Evolutionary conservation across 768 basidiomycete species (phyloP), one percentile per base, ranked within the genome.

Genomic region (Tylopilus subfusipes): DNA sequence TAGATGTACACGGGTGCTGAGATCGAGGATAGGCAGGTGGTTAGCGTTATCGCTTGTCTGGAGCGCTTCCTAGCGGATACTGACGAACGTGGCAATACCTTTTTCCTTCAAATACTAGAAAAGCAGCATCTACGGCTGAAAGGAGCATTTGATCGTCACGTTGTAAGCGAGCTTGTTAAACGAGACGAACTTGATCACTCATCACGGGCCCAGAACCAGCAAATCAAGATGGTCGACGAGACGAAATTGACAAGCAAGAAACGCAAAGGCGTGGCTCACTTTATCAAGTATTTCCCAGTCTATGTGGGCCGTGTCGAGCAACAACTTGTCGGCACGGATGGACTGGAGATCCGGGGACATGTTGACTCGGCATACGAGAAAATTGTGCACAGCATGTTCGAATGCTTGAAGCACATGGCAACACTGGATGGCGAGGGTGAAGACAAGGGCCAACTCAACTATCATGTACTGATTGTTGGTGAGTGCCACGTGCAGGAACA

Each of bases 371-470:
- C 90, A 1, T 97, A 98, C 66, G 93, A 95, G 67, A 84, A 79
- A 61, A 90, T 98, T 40, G 88, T 93, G 34, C 84, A 88, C 56
- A 78, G 85, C 40, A 97, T 98, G 83, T 95, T 98, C 65, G 94
- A 93, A 42, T 88, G 84, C 14, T 70, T 98, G 57, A 94, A 93
- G 71, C 93, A 95, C 56, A 92, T 98, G 83, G 96, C 95, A 12
- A 98, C 97, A 70, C 74, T 96, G 78, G 89, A 94, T 53, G 90
- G 92, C 0, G 92, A 91, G 52, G 89, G 83, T 0, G 96, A 98
- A 66, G 95, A 94, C 70, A 98, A 98, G 71, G 94, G 94, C 0
- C 93, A 96, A 66, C 79, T 98, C 49, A 98, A 98, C 70, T 97
- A 93, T 60, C 93, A 97, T 67, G 92, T 98, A 61, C 88, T 96